Percentiles rank a stretch among this genome's conserved stretches.
These are phyloP conservation scores for Nepenthes alata DNA, from an alignment of 179 eudicot species.

Conservation along the genomic window DNA sequence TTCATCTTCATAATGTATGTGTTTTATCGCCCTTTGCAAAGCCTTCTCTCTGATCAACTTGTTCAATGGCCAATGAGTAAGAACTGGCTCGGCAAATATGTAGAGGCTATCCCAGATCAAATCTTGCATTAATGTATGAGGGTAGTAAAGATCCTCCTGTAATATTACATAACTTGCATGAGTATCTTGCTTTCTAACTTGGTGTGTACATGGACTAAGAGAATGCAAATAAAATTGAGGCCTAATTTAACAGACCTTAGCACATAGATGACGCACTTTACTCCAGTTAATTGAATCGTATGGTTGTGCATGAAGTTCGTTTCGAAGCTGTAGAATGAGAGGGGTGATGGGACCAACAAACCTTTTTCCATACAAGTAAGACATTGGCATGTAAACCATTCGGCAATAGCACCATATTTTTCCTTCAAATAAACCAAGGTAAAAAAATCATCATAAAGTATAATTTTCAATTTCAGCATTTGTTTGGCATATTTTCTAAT, in stretches of 20 bases:
- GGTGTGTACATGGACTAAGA: background rate
- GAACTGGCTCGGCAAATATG: slow-evolving; percentile 29
- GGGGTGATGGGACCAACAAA: slow-evolving; percentile 41
- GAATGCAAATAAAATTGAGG: background rate
- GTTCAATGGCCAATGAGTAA: slow-evolving; percentile 49
- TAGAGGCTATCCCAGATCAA: slow-evolving; percentile 41
- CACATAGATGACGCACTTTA: slow-evolving; percentile 33
- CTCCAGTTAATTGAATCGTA: slow-evolving; percentile 35
- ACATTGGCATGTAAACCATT: slow-evolving; percentile 49
- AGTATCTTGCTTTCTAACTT: background rate
- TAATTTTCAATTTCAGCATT: too few relatives aligned
- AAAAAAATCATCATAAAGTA: too few relatives aligned
- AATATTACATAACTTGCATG: background rate
- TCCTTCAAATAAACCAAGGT: slow-evolving; percentile 16
- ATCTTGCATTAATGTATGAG: slow-evolving; percentile 50
- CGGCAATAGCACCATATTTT: slow-evolving; percentile 46
- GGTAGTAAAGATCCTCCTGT: slow-evolving; percentile 44
- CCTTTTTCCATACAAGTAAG: slow-evolving; percentile 42
- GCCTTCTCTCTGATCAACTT: slow-evolving; percentile 42
- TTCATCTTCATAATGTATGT: slow-evolving; percentile 57
- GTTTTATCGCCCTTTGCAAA: slow-evolving; percentile 34
- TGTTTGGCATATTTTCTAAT: too few relatives aligned
- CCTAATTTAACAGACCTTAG: slow-evolving; percentile 18
- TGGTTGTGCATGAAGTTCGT: slow-evolving; percentile 39
- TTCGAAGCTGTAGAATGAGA: slow-evolving; percentile 25